These are phyloP conservation scores for Leccinum olivaceopallidum DNA, from an alignment of 768 basidiomycete species.

Conservation along the genomic window DNA sequence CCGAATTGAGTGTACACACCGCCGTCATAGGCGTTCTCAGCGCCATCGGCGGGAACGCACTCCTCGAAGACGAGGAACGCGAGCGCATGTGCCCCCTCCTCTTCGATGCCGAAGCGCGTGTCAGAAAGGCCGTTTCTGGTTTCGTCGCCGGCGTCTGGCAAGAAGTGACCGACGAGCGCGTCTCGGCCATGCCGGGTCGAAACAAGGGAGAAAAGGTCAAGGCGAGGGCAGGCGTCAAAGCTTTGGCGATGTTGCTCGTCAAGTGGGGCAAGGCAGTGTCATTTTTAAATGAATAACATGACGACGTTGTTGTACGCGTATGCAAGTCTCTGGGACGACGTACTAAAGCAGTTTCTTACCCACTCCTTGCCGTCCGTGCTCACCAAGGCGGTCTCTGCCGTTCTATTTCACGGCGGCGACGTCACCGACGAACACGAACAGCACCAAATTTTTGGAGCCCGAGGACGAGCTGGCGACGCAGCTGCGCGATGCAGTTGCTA, in stretches of 20 bases:
- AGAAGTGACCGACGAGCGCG: slow-evolving; percentile 70
- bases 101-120: slow-evolving; percentile 80
- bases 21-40: no score
- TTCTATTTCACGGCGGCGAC: slow-evolving; percentile 76
- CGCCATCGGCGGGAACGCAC: slow-evolving; percentile 57
- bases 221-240: no score
- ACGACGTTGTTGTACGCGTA: slow-evolving; percentile 59
- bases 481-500: slow-evolving; percentile 76
- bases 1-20: no score
- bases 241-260: no score
- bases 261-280: no score
- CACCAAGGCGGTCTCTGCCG: slow-evolving; percentile 66
- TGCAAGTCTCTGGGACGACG: slow-evolving; percentile 87
- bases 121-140: slow-evolving; percentile 84
- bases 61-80: slow-evolving; percentile 87
- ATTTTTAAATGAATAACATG: neutral
- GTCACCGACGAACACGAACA: slow-evolving; percentile 81
- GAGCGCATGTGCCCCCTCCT: slow-evolving; percentile 79
- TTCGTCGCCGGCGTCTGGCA: slow-evolving; percentile 26
- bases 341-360: slow-evolving; percentile 87
- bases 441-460: slow-evolving; percentile 82
- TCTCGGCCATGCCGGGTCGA: slow-evolving; percentile 20
- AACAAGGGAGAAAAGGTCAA: no score
- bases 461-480: slow-evolving; percentile 82
- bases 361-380: slow-evolving; percentile 81